A percentile compares a stretch with the other conserved stretches of the same genome.
Conservation (phyloP, 805 yeast species). For the Cyberlindnera maritima region DNA sequence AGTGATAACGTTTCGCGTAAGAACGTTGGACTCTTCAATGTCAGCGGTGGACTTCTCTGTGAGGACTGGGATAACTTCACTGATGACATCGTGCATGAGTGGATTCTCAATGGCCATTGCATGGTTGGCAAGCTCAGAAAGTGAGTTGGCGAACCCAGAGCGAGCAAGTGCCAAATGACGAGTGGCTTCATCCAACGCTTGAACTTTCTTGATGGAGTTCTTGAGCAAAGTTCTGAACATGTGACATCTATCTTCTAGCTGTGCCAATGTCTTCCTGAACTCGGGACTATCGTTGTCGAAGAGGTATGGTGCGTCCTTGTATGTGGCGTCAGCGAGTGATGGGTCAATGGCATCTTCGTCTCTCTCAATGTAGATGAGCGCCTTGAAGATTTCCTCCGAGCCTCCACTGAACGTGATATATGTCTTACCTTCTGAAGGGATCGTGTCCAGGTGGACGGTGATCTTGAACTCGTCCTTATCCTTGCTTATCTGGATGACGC, state of each 20-base stretch:
- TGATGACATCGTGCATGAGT: conserved; percentile 13
- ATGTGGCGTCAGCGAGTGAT: not conserved
- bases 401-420: conserved; percentile 7
- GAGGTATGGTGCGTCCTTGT: conserved; percentile 10
- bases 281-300: conserved; percentile 12
- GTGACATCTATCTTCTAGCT: conserved; percentile 12
- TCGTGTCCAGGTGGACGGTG: not conserved
- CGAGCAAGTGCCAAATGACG: conserved; percentile 21
- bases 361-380: not conserved
- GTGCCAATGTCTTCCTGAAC: conserved; percentile 8
- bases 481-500: conserved; percentile 7
- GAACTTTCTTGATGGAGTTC: conserved; percentile 18
- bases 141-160: conserved; percentile 16
- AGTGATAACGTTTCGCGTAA: conserved; percentile 15
- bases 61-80: conserved; percentile 15
- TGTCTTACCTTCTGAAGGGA: conserved; percentile 6
- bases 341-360: conserved; percentile 1
- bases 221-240: conserved; percentile 13
- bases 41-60: conserved; percentile 23
- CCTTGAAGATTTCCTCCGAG: conserved; percentile 6
- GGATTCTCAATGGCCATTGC: conserved; percentile 9
- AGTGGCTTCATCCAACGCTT: conserved; percentile 19
- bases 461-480: conserved; percentile 6
- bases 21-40: conserved; percentile 19
- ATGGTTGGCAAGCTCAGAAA: conserved; percentile 17